Percentiles rank a stretch among this genome's conserved stretches.
phyloP scores from a whole-genome alignment of 805 yeast genomes.

The Ogataea paraovalis region DNA sequence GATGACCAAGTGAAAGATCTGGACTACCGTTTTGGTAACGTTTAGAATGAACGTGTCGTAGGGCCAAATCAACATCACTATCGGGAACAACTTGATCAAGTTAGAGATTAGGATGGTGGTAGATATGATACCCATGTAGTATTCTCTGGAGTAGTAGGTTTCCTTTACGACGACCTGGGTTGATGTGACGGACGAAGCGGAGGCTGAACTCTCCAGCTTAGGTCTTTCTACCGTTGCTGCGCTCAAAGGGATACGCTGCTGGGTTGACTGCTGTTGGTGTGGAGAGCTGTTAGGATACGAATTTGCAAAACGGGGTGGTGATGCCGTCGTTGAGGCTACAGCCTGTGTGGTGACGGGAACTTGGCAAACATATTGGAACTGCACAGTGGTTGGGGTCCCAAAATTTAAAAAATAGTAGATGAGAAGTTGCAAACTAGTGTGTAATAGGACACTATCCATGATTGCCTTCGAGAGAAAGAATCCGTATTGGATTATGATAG shows the following conservation, averaged over 20 bases:
- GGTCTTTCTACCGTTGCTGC: background rate
- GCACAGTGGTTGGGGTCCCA: constrained; percentile 22
- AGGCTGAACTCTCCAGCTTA: constrained; percentile 2
- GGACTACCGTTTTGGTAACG: constrained; percentile 31
- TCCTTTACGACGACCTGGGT: constrained; percentile 12
- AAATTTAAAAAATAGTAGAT: constrained; percentile 32
- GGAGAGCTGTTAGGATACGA: no score
- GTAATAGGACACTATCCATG: constrained; percentile 24
- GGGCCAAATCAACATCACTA: constrained; percentile 94
- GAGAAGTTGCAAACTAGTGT: constrained; percentile 30
- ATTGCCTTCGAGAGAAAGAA: constrained; percentile 53
- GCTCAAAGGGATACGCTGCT: background rate
- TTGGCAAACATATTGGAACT: constrained; percentile 11
- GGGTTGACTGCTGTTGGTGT: background rate
- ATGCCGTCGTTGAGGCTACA: no score
- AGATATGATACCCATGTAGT: constrained; percentile 43
- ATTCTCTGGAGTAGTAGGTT: constrained; percentile 33
- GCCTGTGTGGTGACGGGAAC: background rate
- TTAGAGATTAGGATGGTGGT: constrained; percentile 72
- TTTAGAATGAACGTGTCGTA: constrained; percentile 70
- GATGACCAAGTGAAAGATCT: constrained; percentile 28
- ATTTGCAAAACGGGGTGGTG: constrained; percentile 3
- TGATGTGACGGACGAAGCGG: constrained; percentile 2
- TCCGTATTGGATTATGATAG: constrained; percentile 47
- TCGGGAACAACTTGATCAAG: constrained; percentile 80